Evolutionary conservation across 2,329 filamentous ascomycete species (phyloP).

Genomic region (Fusarium continuum): DNA sequence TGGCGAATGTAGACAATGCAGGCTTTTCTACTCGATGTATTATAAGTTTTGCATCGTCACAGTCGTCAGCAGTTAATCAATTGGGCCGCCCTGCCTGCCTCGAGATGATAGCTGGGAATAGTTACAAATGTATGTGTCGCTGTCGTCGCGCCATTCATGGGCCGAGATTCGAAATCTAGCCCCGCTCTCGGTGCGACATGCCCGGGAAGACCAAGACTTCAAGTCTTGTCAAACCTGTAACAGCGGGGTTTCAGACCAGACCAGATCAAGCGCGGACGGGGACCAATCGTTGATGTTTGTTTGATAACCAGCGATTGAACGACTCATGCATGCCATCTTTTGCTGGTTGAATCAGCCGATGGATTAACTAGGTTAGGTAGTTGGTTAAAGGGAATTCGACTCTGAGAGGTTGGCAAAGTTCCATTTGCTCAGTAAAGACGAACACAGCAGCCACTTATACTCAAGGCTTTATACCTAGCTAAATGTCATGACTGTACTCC

Average conservation of each 20-base stretch:
- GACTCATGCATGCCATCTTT: constrained; percentile 11
- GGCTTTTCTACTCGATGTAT: no score
- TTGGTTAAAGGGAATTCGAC: neutral
- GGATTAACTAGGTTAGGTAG: neutral
- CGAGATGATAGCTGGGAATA: constrained; percentile 1
- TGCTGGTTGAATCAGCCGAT: constrained; percentile 1
- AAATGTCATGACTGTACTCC: neutral
- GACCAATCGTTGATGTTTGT: constrained; percentile 19
- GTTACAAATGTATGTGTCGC: constrained; percentile 4
- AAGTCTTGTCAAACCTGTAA: constrained; percentile 41
- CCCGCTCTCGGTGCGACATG: constrained; percentile 30
- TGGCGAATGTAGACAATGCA: no score
- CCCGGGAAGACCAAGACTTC: constrained; percentile 32
- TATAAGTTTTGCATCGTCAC: no score
- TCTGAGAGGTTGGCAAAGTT: neutral
- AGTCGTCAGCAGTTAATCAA: neutral
- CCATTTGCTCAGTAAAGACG: neutral
- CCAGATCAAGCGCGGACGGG: constrained; percentile 3
- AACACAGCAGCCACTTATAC: neutral
- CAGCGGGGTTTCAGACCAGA: constrained; percentile 38
- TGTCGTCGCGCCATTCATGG: constrained; percentile 12
- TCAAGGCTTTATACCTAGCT: neutral
- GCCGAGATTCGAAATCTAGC: constrained; percentile 5
- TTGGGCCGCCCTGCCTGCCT: neutral
- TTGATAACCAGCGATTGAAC: neutral